Base-by-base conservation (phyloP, 2,329 filamentous ascomycete genomes). In the Sordariomycetes sp. region DNA sequence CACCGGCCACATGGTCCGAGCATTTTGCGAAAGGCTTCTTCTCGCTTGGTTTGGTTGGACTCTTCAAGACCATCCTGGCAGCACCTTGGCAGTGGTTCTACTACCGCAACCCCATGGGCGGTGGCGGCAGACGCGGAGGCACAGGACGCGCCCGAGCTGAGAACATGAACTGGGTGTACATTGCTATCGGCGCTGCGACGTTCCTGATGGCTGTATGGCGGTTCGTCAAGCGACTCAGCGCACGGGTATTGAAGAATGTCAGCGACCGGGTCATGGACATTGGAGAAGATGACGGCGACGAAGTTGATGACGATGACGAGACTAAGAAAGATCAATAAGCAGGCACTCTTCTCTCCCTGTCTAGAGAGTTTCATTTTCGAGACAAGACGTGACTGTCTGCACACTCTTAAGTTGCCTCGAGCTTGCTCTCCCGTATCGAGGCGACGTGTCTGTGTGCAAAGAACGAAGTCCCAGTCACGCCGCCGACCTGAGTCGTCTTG, bases 351-450 rank as follows among this genome's bases (percentile, higher is more conserved):
- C n/a, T n/a, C n/a, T n/a, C n/a, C n/a, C n/a, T n/a, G n/a, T n/a
- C n/a, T n/a, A n/a, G n/a, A n/a, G n/a, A n/a, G n/a, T n/a, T n/a
- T n/a, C n/a, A n/a, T n/a, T n/a, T n/a, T n/a, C n/a, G n/a, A n/a
- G n/a, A n/a, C n/a, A n/a, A n/a, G n/a, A n/a, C n/a, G 26, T 42
- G 25, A 28, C 27, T 35, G 48, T 57, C 57, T 83, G 86, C 86
- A 90, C 83, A 82, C 84, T 83, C 82, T 94, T 94, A 83, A 94
- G 87, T 92, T 94, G 85, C 75, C 86, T 87, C 74, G 73, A 77
- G 64, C 63, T 57, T 68, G 54, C 70, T 74, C 65, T 64, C 72
- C 82, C 74, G 74, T 90, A 79, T 78, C 75, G 76, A 87, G 85
- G 79, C 82, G 79, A 92, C 88, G 79, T 92, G 87, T 94, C 87